phyloP scores from a whole-genome alignment of 1,139 yeast genomes.

The Saccharomyces pastorianus region DNA sequence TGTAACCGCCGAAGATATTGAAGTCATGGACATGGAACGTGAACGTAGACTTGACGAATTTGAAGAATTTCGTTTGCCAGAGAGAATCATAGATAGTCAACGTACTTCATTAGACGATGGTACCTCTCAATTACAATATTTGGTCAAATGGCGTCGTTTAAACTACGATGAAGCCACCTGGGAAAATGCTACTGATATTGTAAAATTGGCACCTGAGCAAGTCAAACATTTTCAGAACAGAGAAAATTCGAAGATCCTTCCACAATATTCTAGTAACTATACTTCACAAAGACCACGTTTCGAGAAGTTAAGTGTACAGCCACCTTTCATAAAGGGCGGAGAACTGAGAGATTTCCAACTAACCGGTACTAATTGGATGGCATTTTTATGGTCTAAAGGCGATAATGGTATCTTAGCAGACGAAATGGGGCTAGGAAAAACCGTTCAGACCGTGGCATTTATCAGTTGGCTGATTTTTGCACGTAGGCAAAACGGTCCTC shows the following conservation, averaged over 20 bases:
- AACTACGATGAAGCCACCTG: constrained; percentile 95
- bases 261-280: constrained; percentile 71
- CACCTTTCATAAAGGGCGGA: constrained; percentile 86
- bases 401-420: constrained; percentile 38
- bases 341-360: constrained; percentile 76
- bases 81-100: constrained; percentile 81
- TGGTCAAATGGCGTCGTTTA: constrained; percentile 87
- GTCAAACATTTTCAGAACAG: constrained; percentile 80
- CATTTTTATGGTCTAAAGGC: constrained; percentile 84
- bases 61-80: constrained; percentile 77
- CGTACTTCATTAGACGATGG: constrained; percentile 59
- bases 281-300: constrained; percentile 76
- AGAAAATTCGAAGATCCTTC: constrained; percentile 74
- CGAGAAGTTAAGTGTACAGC: constrained; percentile 80
- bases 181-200: constrained; percentile 89
- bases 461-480: constrained; percentile 82
- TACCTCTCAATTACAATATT: constrained; percentile 62
- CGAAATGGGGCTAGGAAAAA: constrained; percentile 54
- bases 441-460: constrained; percentile 76
- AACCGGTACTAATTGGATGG: constrained; percentile 86
- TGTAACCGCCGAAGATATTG: constrained; percentile 84
- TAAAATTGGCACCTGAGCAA: constrained; percentile 72
- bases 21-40: constrained; percentile 83
- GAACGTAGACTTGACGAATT: constrained; percentile 80
- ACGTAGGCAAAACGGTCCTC: constrained; percentile 75